Percentiles rank a stretch among this genome's conserved stretches.
Conservation (phyloP, 2,329 filamentous ascomycete genomes). For the Corynespora cassiicola region DNA sequence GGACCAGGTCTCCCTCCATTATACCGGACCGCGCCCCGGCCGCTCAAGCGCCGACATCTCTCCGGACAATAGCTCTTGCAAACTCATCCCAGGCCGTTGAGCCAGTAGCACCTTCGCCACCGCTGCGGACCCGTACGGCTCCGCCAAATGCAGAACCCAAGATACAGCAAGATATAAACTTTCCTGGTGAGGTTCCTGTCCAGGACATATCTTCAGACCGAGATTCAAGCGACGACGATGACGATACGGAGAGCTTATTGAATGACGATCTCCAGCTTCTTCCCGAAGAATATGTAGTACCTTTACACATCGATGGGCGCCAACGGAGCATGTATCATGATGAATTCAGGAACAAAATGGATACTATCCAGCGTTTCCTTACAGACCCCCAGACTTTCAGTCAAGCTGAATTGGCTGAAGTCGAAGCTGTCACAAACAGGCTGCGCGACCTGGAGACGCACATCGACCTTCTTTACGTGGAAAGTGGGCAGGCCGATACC, state of each 20-base stretch:
- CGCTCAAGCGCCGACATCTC: conserved; percentile 30
- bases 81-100: conserved; percentile 10
- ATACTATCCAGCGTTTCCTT: conserved; percentile 24
- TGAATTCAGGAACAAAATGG: conserved; percentile 23
- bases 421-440: conserved; percentile 25
- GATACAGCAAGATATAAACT: too few species aligned
- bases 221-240: too few species aligned
- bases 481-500: conserved; percentile 18
- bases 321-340: conserved; percentile 32
- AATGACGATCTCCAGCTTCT: conserved; percentile 38
- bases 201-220: too few species aligned
- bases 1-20: conserved; percentile 42
- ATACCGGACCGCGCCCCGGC: conserved; percentile 36
- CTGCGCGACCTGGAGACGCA: conserved; percentile 38
- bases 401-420: conserved; percentile 16
- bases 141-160: too few species aligned
- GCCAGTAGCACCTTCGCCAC: conserved; percentile 2
- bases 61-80: conserved; percentile 32
- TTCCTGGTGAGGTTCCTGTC: too few species aligned
- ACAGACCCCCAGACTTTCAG: conserved; percentile 15
- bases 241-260: conserved; percentile 26
- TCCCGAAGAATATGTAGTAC: conserved; percentile 38
- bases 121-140: too few species aligned
- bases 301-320: conserved; percentile 38
- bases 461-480: conserved; percentile 36